These are phyloP conservation scores for Emmonsia crescens DNA, from an alignment of 2,329 filamentous ascomycete genomes.

Conservation along the genomic window DNA sequence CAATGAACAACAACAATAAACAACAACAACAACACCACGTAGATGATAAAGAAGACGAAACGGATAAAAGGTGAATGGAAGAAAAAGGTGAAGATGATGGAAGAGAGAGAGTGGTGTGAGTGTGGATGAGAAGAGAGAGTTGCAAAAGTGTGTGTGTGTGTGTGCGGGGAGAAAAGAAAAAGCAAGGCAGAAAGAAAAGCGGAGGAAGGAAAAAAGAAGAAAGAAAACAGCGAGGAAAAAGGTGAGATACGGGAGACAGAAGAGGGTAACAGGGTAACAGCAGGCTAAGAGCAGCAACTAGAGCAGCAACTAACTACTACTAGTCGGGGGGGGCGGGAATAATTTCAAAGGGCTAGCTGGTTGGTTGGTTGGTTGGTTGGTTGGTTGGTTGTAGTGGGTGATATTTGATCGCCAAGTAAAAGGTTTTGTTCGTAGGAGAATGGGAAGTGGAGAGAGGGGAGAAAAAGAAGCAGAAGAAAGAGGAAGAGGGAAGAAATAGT, in stretches of 20 bases:
- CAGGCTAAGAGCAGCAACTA: background rate
- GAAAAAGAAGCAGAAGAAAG: background rate
- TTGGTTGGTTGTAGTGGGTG: background rate
- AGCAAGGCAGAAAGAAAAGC: background rate
- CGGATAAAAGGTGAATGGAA: background rate
- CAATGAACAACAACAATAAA: background rate
- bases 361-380: background rate
- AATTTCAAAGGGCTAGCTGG: too few species aligned
- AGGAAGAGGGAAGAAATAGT: background rate
- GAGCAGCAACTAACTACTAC: background rate
- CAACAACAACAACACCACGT: background rate
- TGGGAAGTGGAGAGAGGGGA: background rate
- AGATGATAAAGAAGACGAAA: background rate
- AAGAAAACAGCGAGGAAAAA: background rate
- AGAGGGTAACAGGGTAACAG: too few species aligned
- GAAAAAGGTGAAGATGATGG: background rate
- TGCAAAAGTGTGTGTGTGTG: too few species aligned
- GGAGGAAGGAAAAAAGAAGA: background rate
- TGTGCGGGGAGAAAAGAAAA: background rate
- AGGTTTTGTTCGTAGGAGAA: background rate
- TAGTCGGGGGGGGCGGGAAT: background rate
- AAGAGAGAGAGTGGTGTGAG: background rate
- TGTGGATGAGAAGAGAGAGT: background rate
- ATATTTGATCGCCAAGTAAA: background rate
- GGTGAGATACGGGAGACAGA: background rate